A percentile compares a stretch with the other conserved stretches of the same genome.
Conservation (phyloP, 352 stramenopile species). For the Phytopythium cucurbitacearum region DNA sequence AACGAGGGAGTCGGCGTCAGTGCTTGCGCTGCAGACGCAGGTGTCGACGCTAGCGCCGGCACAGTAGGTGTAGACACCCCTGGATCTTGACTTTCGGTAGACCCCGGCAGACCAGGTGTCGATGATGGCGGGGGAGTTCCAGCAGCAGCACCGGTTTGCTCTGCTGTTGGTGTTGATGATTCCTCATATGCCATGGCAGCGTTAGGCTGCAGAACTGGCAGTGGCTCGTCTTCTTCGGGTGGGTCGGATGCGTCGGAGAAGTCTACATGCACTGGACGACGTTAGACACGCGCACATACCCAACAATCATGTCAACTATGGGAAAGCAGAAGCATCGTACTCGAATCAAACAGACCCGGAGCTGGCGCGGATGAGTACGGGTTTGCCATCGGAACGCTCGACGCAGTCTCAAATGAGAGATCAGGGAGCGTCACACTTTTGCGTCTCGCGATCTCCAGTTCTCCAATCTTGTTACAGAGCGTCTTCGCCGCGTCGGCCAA, state of each 20-base stretch:
- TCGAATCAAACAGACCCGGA: background rate
- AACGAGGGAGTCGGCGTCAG: no score
- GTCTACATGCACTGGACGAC: background rate
- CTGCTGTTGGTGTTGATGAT: no score
- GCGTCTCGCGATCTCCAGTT: slow-evolving; percentile 10
- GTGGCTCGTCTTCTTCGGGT: slow-evolving; percentile 13
- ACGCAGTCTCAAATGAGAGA: background rate
- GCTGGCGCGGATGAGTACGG: background rate
- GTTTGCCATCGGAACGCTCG: background rate
- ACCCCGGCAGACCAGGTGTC: no score
- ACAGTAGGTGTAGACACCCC: no score
- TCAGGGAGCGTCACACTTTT: background rate
- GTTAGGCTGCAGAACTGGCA: background rate
- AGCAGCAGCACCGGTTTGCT: no score
- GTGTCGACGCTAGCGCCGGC: no score
- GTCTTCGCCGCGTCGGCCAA: slow-evolving; percentile 7
- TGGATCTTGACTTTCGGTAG: no score
- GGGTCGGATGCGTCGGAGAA: slow-evolving; percentile 7
- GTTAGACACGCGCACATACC: no score
- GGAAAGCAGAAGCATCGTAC: background rate
- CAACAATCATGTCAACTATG: background rate
- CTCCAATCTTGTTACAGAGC: slow-evolving; percentile 9
- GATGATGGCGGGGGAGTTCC: no score
- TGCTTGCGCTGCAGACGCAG: no score
- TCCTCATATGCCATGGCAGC: background rate